Conservation (phyloP, 2,329 filamentous ascomycete species). For the Aspergillus pseudonomiae region DNA sequence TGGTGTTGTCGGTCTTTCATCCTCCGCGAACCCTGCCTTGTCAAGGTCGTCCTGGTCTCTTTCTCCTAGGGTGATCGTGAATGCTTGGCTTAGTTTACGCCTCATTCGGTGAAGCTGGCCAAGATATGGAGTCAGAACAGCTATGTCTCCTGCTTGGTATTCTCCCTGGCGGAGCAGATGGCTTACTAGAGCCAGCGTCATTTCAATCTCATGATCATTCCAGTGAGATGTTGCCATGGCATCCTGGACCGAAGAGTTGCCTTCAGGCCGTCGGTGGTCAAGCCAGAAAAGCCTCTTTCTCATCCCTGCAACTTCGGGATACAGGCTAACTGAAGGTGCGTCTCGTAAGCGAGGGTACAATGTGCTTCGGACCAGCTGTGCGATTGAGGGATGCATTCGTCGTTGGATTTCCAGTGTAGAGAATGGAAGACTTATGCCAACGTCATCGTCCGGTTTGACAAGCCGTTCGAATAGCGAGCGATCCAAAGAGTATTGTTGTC, state of each 20-base stretch:
- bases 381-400: constrained; percentile 67
- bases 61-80: constrained; percentile 67
- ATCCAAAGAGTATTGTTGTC: constrained; percentile 51
- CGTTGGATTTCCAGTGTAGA: constrained; percentile 60
- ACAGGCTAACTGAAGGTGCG: constrained; percentile 36
- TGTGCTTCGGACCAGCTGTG: constrained; percentile 59
- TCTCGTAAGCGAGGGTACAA: constrained; percentile 63
- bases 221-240: constrained; percentile 46
- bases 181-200: constrained; percentile 64
- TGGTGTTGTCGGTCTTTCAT: constrained; percentile 21
- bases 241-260: constrained; percentile 25
- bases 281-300: constrained; percentile 55
- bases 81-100: constrained; percentile 43
- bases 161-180: constrained; percentile 68
- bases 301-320: constrained; percentile 53
- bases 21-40: constrained; percentile 39
- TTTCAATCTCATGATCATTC: constrained; percentile 61
- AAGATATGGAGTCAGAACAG: constrained; percentile 67
- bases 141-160: constrained; percentile 65
- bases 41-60: constrained; percentile 61
- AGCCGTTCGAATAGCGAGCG: constrained; percentile 57
- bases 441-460: constrained; percentile 30
- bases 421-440: constrained; percentile 36
- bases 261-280: constrained; percentile 51
- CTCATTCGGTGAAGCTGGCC: constrained; percentile 56